phyloP scores from a whole-genome alignment of 768 basidiomycete species.

The Brasilioporus rufonigricans region DNA sequence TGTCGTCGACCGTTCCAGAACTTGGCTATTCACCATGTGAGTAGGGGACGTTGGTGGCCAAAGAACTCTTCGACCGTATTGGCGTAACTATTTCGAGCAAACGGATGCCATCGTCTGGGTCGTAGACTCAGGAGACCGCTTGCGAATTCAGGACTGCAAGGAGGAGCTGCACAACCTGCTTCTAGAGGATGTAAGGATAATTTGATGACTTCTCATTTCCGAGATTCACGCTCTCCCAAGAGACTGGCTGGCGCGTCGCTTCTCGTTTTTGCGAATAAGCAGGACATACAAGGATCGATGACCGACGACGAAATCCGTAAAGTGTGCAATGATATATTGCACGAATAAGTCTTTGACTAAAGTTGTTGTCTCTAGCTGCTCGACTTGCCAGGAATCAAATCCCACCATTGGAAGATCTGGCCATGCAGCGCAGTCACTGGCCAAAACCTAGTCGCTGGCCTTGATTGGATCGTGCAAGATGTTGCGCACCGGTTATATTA shows the following conservation, averaged over 20 bases:
- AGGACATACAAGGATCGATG: slow-evolving; percentile 90
- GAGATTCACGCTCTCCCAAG: slow-evolving; percentile 41
- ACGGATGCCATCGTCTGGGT: slow-evolving; percentile 99
- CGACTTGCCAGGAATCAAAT: slow-evolving; percentile 74
- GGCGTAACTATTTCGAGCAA: slow-evolving; percentile 99
- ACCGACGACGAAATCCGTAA: slow-evolving; percentile 76
- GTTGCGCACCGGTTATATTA: slow-evolving; percentile 89
- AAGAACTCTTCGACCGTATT: slow-evolving; percentile 92
- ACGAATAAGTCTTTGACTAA: slow-evolving; percentile 7
- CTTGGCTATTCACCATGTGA: slow-evolving; percentile 75
- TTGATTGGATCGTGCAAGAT: slow-evolving; percentile 91
- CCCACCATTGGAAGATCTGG: slow-evolving; percentile 88
- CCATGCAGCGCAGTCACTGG: slow-evolving; percentile 94
- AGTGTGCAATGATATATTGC: slow-evolving; percentile 44
- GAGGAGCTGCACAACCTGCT: slow-evolving; percentile 83
- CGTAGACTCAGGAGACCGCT: slow-evolving; percentile 90
- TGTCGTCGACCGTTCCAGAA: slow-evolving; percentile 21
- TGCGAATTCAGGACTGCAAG: slow-evolving; percentile 88
- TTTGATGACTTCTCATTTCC: slow-evolving; percentile 5
- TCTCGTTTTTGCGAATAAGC: slow-evolving; percentile 96
- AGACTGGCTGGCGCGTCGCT: slow-evolving; percentile 94
- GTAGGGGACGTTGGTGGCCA: slow-evolving; percentile 99
- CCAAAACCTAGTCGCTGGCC: slow-evolving; percentile 74
- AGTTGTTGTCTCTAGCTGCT: slow-evolving; percentile 55
- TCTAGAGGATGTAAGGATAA: slow-evolving; percentile 78